Percentiles rank a stretch among this genome's conserved stretches.
These are phyloP conservation scores for Ciborinia camelliae DNA, from an alignment of 2,329 filamentous ascomycete species.

Conservation along the genomic window DNA sequence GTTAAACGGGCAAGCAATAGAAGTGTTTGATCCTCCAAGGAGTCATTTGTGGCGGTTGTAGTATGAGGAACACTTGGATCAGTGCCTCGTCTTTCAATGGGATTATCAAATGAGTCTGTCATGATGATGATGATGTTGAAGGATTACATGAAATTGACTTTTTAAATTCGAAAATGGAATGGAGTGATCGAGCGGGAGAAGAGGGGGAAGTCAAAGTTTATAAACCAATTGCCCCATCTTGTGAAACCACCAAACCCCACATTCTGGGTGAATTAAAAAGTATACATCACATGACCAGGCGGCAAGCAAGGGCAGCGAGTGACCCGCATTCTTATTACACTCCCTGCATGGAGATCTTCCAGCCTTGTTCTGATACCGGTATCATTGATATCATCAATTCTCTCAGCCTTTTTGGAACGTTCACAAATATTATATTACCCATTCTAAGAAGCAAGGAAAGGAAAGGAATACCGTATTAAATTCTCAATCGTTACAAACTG, in stretches of 20 bases:
- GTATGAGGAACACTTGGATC: conserved; percentile 29
- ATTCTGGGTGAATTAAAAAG: neutral
- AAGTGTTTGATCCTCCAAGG: conserved; percentile 35
- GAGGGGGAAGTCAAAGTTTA: neutral
- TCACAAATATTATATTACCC: neutral
- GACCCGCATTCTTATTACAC: neutral
- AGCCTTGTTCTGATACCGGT: neutral
- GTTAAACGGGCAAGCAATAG: conserved; percentile 78
- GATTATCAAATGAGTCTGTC: conserved; percentile 7
- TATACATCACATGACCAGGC: conserved; percentile 8
- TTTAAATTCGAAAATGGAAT: neutral
- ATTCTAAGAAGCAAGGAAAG: neutral
- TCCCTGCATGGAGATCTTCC: conserved; percentile 11
- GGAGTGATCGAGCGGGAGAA: conserved; percentile 4
- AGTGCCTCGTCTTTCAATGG: conserved; percentile 18
- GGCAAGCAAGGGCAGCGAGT: conserved; percentile 5
- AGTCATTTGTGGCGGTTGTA: conserved; percentile 26
- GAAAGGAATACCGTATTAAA: neutral
- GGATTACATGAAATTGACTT: neutral
- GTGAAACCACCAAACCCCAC: conserved; percentile 12
- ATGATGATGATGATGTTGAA: conserved; percentile 12
- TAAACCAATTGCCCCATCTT: neutral
- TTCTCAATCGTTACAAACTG: no score
- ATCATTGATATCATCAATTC: neutral
- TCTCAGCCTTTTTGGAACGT: neutral